A percentile compares a stretch with the other conserved stretches of the same genome.
Conservation (phyloP, 495 filamentous ascomycete species). For the Lasiosphaeris hirsuta region DNA sequence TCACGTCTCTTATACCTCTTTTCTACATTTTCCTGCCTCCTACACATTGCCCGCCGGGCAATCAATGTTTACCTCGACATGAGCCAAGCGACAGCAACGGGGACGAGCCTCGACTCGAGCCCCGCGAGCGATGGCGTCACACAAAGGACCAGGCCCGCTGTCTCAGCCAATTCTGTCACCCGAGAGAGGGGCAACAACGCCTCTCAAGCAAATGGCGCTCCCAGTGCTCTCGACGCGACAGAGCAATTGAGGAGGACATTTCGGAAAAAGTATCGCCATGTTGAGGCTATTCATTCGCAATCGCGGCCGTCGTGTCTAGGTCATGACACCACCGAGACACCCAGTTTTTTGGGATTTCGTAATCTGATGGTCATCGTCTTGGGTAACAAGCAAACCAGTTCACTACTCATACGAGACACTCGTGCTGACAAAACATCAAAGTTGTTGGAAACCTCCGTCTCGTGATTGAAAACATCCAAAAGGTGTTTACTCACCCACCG, state of each 20-base stretch:
- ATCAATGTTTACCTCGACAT: constrained; percentile 13
- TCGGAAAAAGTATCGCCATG: constrained; percentile 74
- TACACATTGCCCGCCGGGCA: background rate
- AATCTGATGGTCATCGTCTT: constrained; percentile 96
- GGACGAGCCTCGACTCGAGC: constrained; percentile 10
- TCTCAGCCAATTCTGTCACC: background rate
- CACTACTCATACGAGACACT: background rate
- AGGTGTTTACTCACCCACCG: constrained; percentile 50
- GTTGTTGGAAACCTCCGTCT: constrained; percentile 91
- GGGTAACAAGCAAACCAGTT: constrained; percentile 47
- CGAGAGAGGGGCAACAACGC: background rate
- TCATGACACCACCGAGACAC: constrained; percentile 66
- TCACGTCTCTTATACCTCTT: background rate
- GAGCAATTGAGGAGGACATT: constrained; percentile 25
- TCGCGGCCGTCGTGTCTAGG: constrained; percentile 76
- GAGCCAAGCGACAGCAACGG: constrained; percentile 20
- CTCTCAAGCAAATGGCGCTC: background rate
- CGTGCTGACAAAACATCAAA: constrained; percentile 23
- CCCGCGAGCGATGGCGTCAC: constrained; percentile 22
- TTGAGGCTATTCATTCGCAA: constrained; percentile 75
- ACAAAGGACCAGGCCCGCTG: constrained; percentile 1
- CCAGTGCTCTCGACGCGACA: constrained; percentile 12
- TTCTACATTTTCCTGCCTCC: background rate
- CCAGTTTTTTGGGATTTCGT: constrained; percentile 88
- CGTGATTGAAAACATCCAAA: constrained; percentile 95